phyloP scores from a whole-genome alignment of 2,329 filamentous ascomycete species.

The Talaromyces rugulosus region DNA sequence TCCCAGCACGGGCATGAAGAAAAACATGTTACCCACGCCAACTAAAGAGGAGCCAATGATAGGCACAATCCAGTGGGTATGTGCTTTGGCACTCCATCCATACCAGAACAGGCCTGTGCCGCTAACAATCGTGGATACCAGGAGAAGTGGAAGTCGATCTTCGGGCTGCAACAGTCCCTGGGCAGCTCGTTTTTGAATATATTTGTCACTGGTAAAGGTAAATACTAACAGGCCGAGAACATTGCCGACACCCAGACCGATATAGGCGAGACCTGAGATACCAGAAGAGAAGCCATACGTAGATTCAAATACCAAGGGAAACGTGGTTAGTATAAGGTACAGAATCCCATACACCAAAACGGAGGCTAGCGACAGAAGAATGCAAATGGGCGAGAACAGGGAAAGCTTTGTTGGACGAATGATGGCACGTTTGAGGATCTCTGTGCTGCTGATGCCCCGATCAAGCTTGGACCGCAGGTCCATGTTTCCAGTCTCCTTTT shows the following conservation, averaged over 20 bases:
- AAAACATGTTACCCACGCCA: conserved; percentile 46
- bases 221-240: conserved; percentile 14
- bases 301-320: conserved; percentile 49
- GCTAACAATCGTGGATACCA: conserved; percentile 6
- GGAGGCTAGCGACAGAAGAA: conserved; percentile 51
- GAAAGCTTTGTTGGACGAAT: conserved; percentile 46
- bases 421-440: conserved; percentile 44
- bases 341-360: conserved; percentile 55
- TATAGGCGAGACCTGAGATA: conserved; percentile 45
- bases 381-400: conserved; percentile 50
- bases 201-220: conserved; percentile 15
- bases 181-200: conserved; percentile 12
- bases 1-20: conserved; percentile 50
- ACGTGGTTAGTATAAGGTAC: conserved; percentile 56
- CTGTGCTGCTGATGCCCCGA: conserved; percentile 29
- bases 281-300: conserved; percentile 48
- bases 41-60: conserved; percentile 53
- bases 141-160: conserved; percentile 13
- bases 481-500: conserved; percentile 40
- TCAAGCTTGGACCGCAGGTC: conserved; percentile 26
- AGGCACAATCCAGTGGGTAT: conserved; percentile 52
- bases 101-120: conserved; percentile 46
- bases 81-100: conserved; percentile 49
- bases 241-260: conserved; percentile 47
- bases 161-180: conserved; percentile 13